Percentiles rank a stretch among this genome's conserved stretches.
Conservation (phyloP, 345 rosid genomes). For the Sisymbrium irio region DNA sequence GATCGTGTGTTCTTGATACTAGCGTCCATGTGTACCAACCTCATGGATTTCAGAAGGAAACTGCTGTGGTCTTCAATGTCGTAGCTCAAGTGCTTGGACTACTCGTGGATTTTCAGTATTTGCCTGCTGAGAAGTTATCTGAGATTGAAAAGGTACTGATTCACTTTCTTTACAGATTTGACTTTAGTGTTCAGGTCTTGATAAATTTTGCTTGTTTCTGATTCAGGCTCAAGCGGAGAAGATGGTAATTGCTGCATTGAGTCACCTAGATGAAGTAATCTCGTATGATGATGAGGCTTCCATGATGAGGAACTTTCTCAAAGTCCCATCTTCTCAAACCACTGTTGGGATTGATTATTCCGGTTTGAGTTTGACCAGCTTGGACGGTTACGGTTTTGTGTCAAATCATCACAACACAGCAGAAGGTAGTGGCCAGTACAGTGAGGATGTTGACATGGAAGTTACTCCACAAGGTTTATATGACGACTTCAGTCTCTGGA, state of each 20-base stretch:
- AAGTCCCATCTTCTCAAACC: constrained; percentile 43
- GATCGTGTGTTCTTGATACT: constrained; percentile 72
- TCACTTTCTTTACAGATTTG: neutral
- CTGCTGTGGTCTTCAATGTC: constrained; percentile 84
- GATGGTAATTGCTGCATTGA: constrained; percentile 66
- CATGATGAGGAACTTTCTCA: constrained; percentile 44
- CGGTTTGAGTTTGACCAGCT: constrained; percentile 46
- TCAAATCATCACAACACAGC: constrained; percentile 45
- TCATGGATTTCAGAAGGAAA: constrained; percentile 56
- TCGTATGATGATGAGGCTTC: constrained; percentile 61
- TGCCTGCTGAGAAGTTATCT: constrained; percentile 64
- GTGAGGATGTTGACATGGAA: constrained; percentile 30
- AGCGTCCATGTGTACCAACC: constrained; percentile 58
- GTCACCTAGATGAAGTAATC: constrained; percentile 58
- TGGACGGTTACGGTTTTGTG: constrained; percentile 53
- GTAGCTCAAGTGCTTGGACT: constrained; percentile 87
- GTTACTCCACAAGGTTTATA: constrained; percentile 48
- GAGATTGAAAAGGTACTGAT: constrained; percentile 75
- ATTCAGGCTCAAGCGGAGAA: constrained; percentile 68
- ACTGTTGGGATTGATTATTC: constrained; percentile 57
- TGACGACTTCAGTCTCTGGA: constrained; percentile 66
- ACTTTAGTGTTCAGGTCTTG: constrained; percentile 8
- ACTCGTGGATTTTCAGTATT: constrained; percentile 63
- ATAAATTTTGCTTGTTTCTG: neutral
- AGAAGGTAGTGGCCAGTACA: constrained; percentile 29